These are phyloP conservation scores for Rhizophora mangle DNA, from an alignment of 345 rosid species.

Conservation along the genomic window DNA sequence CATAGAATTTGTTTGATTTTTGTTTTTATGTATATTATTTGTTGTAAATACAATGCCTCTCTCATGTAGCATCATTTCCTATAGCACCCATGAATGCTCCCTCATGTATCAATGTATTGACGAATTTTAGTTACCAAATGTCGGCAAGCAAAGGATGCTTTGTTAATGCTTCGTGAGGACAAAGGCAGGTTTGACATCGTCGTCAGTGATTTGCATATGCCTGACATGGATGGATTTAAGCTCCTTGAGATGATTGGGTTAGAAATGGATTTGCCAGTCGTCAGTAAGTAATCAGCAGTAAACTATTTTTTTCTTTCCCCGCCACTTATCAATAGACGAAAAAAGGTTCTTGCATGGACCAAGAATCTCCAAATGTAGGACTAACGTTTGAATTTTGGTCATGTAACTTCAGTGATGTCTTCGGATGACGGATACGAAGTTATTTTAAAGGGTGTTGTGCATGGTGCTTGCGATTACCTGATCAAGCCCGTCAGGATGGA, in stretches of 20 bases:
- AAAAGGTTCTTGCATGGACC: neutral
- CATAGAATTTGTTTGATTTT: too few relatives aligned
- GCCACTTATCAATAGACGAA: neutral
- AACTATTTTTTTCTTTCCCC: neutral
- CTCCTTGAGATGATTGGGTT: conserved; percentile 20
- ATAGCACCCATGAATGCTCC: too few relatives aligned
- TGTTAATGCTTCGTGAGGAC: conserved; percentile 26
- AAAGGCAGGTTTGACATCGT: conserved; percentile 29
- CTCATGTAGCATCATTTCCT: too few relatives aligned
- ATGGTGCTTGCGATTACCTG: conserved; percentile 38
- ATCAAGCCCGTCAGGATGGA: conserved; percentile 31
- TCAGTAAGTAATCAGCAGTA: conserved; percentile 22
- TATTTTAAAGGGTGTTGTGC: conserved; percentile 16
- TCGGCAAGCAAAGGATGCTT: conserved; percentile 20
- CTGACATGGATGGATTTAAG: conserved; percentile 34
- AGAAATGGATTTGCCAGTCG: conserved; percentile 27
- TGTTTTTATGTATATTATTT: too few relatives aligned
- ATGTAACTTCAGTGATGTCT: conserved; percentile 23
- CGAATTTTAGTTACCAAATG: conserved; percentile 27
- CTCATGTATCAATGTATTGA: too few relatives aligned
- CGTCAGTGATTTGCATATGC: conserved; percentile 29
- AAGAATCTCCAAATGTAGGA: neutral
- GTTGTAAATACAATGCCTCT: too few relatives aligned
- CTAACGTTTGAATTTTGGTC: neutral
- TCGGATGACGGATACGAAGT: conserved; percentile 20